phyloP scores from a whole-genome alignment of 495 filamentous ascomycete species.

The Penicilliopsis zonata region DNA sequence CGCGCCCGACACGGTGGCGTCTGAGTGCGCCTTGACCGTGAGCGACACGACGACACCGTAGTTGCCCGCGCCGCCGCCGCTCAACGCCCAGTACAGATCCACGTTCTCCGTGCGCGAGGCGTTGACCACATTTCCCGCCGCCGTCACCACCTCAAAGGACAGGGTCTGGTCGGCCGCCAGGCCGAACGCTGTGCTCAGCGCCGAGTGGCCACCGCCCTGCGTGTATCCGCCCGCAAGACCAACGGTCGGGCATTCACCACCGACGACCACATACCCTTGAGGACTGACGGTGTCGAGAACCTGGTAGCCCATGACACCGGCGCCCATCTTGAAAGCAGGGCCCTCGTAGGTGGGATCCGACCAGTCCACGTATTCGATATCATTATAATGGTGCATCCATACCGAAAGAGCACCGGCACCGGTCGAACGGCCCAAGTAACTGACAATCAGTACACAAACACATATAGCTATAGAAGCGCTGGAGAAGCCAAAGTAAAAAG shows the following conservation, averaged over 20 bases:
- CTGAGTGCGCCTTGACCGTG: slow-evolving; percentile 32
- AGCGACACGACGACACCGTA: slow-evolving; percentile 50
- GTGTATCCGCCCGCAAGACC: slow-evolving; percentile 42
- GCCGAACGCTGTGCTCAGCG: slow-evolving; percentile 39
- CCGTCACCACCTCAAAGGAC: slow-evolving; percentile 48
- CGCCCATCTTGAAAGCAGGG: slow-evolving; percentile 39
- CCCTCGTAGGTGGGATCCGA: slow-evolving; percentile 27
- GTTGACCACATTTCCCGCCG: slow-evolving; percentile 31
- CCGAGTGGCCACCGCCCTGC: slow-evolving; percentile 50
- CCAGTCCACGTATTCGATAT: slow-evolving; percentile 26
- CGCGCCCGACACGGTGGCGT: slow-evolving; percentile 19
- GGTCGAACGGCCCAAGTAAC: slow-evolving; percentile 43
- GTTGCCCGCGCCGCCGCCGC: slow-evolving; percentile 52
- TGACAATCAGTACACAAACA: no score
- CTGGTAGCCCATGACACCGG: slow-evolving; percentile 39
- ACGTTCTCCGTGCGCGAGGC: slow-evolving; percentile 39
- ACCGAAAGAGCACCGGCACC: slow-evolving; percentile 39
- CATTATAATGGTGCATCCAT: slow-evolving; percentile 48
- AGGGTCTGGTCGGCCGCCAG: slow-evolving; percentile 53
- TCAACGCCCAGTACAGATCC: slow-evolving; percentile 58
- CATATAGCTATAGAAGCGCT: neutral
- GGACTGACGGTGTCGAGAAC: slow-evolving; percentile 30
- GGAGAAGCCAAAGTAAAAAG: neutral
- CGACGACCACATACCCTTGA: slow-evolving; percentile 12
- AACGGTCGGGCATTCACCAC: slow-evolving; percentile 23